A percentile compares a stretch with the other conserved stretches of the same genome.
These are phyloP conservation scores for Phialocephala subalpina DNA, from an alignment of 2,329 filamentous ascomycete species.

Conservation along the genomic window DNA sequence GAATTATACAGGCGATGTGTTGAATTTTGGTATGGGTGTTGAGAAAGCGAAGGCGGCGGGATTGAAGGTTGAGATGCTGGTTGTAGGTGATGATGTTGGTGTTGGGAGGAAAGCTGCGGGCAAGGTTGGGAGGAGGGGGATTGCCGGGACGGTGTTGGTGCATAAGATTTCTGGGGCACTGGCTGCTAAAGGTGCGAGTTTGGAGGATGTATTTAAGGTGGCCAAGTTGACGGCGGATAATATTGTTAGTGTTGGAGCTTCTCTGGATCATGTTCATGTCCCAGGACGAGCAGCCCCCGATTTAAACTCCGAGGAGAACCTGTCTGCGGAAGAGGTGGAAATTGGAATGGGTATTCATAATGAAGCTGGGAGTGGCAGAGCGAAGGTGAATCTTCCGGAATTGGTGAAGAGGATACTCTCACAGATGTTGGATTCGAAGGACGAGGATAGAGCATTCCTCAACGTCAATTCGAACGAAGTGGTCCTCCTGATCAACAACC, in stretches of 20 bases:
- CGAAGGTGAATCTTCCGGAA: constrained; percentile 55
- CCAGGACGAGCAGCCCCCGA: constrained; percentile 73
- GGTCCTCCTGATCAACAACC: constrained; percentile 73
- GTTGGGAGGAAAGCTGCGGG: constrained; percentile 83
- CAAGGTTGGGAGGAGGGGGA: constrained; percentile 91
- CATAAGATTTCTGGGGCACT: constrained; percentile 88
- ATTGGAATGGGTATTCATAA: constrained; percentile 80
- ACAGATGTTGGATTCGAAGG: constrained; percentile 67
- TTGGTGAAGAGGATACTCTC: constrained; percentile 68
- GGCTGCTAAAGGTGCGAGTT: constrained; percentile 71
- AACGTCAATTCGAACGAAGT: constrained; percentile 66
- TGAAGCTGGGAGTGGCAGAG: constrained; percentile 62
- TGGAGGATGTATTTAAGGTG: constrained; percentile 77
- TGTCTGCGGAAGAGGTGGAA: constrained; percentile 66
- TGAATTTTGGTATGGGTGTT: constrained; percentile 93
- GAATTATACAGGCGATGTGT: constrained; percentile 91
- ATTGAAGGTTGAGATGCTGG: constrained; percentile 83
- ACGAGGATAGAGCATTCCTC: constrained; percentile 70
- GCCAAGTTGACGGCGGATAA: constrained; percentile 78
- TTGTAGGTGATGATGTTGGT: constrained; percentile 91
- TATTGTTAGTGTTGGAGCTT: constrained; percentile 84
- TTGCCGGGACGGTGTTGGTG: constrained; percentile 91
- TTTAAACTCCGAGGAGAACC: constrained; percentile 59
- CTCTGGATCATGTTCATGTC: constrained; percentile 90
- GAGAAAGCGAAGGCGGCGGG: constrained; percentile 89